These are phyloP conservation scores for Centella asiatica DNA, from an alignment of 129 eudicot species.

Conservation along the genomic window DNA sequence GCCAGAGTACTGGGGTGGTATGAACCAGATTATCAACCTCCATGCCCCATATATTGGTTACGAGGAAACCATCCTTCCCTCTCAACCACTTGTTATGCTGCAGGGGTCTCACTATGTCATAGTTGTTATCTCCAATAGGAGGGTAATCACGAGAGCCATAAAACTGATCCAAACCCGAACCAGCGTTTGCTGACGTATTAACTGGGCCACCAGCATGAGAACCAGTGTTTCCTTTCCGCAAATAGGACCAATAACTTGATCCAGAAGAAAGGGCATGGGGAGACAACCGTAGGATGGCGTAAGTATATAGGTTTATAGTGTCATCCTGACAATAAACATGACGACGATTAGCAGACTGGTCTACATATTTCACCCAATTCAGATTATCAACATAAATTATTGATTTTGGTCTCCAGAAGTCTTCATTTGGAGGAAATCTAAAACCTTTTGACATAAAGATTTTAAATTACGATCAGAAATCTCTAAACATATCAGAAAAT, in stretches of 20 bases:
- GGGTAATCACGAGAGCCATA: slow-evolving; percentile 41
- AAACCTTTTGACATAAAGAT: background rate
- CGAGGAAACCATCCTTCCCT: slow-evolving; percentile 96
- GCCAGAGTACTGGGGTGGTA: slow-evolving; percentile 64
- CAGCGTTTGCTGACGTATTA: slow-evolving; percentile 23
- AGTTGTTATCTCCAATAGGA: slow-evolving; percentile 36
- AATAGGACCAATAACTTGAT: slow-evolving; percentile 74
- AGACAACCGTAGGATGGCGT: slow-evolving; percentile 58
- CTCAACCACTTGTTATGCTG: slow-evolving; percentile 78
- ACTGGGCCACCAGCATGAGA: slow-evolving; percentile 33
- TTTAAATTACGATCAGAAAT: background rate
- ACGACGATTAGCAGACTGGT: slow-evolving; percentile 6
- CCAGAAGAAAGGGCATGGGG: slow-evolving; percentile 73
- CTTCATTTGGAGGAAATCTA: background rate
- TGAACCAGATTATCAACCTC: slow-evolving; percentile 48
- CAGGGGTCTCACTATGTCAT: slow-evolving; percentile 61
- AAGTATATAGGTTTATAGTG: slow-evolving; percentile 64
- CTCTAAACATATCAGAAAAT: background rate
- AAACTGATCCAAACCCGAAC: slow-evolving; percentile 37
- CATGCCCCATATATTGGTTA: slow-evolving; percentile 63
- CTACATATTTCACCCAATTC: background rate
- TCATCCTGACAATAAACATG: slow-evolving; percentile 57
- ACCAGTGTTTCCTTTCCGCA: slow-evolving; percentile 52
- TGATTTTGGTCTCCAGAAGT: background rate
- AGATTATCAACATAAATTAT: background rate